Evolutionary conservation across 2,329 filamentous ascomycete species (phyloP), one percentile per base, ranked within the genome.

Genomic region (Beauveria sp.): DNA sequence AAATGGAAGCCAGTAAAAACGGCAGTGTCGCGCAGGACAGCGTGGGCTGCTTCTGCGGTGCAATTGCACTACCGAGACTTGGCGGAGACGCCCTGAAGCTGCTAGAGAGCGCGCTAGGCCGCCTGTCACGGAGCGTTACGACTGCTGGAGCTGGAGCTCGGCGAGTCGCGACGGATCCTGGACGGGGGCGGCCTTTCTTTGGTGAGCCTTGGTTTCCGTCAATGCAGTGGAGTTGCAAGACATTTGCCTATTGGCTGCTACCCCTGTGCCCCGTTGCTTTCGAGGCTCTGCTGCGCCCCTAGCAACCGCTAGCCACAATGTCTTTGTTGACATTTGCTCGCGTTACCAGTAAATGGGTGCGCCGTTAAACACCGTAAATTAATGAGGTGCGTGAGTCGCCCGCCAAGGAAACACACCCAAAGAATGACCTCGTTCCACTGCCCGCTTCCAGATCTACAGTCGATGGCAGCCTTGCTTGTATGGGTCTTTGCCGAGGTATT

Each of bases 251-350:
- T 60, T 60, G 57, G 57, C 46, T 20, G 34, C 5, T 30, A 14
- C 47, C 45, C 56, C 47, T 59, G 24, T 38, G 20, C 14, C 24
- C 49, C 34, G 12, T 22, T 53, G 3, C 26, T 45, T 60, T 43
- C 58, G 51, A 54, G 58, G 58, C 58, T 42, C 8, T 42, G 47
- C 10, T 20, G 58, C 51, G 42, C 30, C 58, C 58, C 58, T 60
- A 43, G 58, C 58, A 60, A 60, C 58, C 58, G 40, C 42, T 54
- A 54, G 43, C 58, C 50, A 54, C 50, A 45, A 52, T 20, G 50
- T n/a, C 57, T 60, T 60, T 60, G 58, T 60, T 60, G 50, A 60
- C 50, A 60, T 54, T 60, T n/a, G 28, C 7, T 47, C 16, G 55
- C 42, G 53, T 56, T 30, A 5, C 8, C 28, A 38, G 38, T 28